These are phyloP conservation scores for Fomitopsis pinicola DNA, from an alignment of 1,284 basidiomycete genomes.

Conservation along the genomic window DNA sequence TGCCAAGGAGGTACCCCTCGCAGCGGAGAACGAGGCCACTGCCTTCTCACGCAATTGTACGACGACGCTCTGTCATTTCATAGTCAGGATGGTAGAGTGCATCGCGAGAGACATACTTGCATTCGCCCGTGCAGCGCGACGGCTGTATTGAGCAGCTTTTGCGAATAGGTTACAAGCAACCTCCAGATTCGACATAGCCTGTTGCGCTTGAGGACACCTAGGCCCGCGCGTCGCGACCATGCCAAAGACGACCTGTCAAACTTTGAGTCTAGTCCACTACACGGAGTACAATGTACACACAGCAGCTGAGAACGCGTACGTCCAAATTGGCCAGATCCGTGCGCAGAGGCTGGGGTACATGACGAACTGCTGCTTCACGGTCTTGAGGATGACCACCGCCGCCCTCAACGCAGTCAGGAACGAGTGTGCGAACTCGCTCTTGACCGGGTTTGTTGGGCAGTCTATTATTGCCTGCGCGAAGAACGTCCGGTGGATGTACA, in stretches of 20 bases:
- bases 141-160: constrained; percentile 20
- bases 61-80: constrained; percentile 19
- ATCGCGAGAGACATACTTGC: constrained; percentile 18
- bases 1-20: constrained; percentile 12
- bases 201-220: constrained; percentile 22
- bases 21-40: constrained; percentile 18
- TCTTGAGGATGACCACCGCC: constrained; percentile 29
- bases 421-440: constrained; percentile 35
- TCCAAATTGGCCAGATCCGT: constrained; percentile 36
- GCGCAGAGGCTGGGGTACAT: constrained; percentile 24
- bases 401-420: constrained; percentile 35
- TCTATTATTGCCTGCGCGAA: constrained; percentile 38
- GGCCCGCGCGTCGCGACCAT: constrained; percentile 27
- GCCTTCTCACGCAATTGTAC: constrained; percentile 26
- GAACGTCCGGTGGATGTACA: constrained; percentile 37
- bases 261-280: background rate
- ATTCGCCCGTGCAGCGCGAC: constrained; percentile 27
- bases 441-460: constrained; percentile 33
- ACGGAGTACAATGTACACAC: constrained; percentile 20
- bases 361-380: constrained; percentile 27
- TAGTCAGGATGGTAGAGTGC: background rate
- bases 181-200: constrained; percentile 25
- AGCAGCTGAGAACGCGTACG: constrained; percentile 34
- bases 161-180: constrained; percentile 25
- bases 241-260: constrained; percentile 22